phyloP scores from a whole-genome alignment of 768 basidiomycete species.

The Gymnopilus junonius region DNA sequence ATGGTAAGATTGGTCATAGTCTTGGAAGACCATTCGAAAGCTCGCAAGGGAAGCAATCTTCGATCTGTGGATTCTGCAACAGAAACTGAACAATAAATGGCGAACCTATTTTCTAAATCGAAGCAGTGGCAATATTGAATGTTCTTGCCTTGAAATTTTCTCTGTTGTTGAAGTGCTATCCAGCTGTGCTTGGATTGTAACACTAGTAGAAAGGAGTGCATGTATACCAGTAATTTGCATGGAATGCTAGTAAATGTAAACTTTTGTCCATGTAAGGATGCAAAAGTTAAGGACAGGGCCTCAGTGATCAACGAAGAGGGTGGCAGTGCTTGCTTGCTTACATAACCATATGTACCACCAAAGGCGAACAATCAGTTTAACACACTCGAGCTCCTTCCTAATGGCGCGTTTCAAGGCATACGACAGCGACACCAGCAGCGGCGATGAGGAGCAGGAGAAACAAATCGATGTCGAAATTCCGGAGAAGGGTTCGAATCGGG shows the following conservation, averaged over 20 bases:
- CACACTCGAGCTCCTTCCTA: too few relatives aligned
- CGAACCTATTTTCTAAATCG: too few relatives aligned
- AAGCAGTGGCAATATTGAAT: too few relatives aligned
- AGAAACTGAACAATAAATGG: background rate
- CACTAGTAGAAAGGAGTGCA: background rate
- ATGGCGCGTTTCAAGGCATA: constrained; percentile 77
- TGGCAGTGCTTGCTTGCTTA: background rate
- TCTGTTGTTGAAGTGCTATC: background rate
- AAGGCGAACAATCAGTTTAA: too few relatives aligned
- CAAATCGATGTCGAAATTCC: constrained; percentile 28
- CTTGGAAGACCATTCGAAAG: background rate
- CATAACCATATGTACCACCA: background rate
- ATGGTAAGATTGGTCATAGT: background rate
- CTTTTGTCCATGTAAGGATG: too few relatives aligned
- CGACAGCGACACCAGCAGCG: constrained; percentile 63
- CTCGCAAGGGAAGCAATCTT: background rate
- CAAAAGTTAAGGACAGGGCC: too few relatives aligned
- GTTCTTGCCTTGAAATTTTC: too few relatives aligned
- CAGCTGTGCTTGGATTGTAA: background rate
- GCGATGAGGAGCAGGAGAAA: constrained; percentile 42
- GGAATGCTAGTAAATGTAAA: too few relatives aligned
- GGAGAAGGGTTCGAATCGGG: constrained; percentile 3
- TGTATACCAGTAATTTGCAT: too few relatives aligned
- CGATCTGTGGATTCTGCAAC: background rate
- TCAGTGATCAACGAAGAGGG: too few relatives aligned